A percentile compares a stretch with the other conserved stretches of the same genome.
Evolutionary conservation across 2,329 filamentous ascomycete species (phyloP).

Genomic region (Colletotrichum camelliae): DNA sequence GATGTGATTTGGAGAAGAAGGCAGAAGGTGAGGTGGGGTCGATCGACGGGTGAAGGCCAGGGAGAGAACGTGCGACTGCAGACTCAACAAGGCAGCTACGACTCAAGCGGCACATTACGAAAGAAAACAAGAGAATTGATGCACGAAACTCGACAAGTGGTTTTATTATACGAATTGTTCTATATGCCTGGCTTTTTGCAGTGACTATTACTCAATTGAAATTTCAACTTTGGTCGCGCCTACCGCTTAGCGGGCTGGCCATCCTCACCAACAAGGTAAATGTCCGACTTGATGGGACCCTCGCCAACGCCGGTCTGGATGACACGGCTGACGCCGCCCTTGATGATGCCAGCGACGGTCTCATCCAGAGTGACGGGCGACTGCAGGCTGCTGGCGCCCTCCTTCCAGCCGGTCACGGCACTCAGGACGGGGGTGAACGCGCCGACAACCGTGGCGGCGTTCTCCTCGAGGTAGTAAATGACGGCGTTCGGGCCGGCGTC

Average conservation of each 20-base stretch:
- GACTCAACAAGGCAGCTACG: background rate
- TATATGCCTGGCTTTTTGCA: background rate
- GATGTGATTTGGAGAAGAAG: background rate
- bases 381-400: conserved; percentile 57
- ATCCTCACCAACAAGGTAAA: conserved; percentile 75
- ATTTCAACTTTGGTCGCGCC: background rate
- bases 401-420: conserved; percentile 75
- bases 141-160: background rate
- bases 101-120: background rate
- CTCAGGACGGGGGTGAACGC: conserved; percentile 74
- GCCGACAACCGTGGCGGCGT: conserved; percentile 75
- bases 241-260: conserved; percentile 53
- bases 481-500: conserved; percentile 97
- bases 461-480: conserved; percentile 89
- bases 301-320: conserved; percentile 93
- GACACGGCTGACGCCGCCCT: conserved; percentile 83
- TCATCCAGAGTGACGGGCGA: conserved; percentile 67
- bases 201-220: background rate
- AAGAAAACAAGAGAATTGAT: background rate
- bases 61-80: background rate
- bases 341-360: conserved; percentile 68
- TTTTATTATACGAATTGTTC: background rate
- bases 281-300: conserved; percentile 80
- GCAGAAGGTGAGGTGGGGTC: background rate
- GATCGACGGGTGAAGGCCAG: background rate